Conservation (phyloP, 2,329 filamentous ascomycete genomes). For the Parafenestella ontariensis region DNA sequence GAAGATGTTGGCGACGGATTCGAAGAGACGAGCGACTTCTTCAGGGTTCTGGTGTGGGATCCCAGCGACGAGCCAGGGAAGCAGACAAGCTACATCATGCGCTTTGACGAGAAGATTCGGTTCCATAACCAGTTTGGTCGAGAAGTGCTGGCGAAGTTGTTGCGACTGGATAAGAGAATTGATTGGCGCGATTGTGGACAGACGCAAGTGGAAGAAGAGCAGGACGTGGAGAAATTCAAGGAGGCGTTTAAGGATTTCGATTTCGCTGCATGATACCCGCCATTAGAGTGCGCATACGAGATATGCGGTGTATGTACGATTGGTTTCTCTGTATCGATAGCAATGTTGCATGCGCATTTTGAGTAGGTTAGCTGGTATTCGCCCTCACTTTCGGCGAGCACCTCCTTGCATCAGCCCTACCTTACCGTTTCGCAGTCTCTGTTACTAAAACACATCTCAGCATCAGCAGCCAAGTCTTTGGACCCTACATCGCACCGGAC, state of each 20-base stretch:
- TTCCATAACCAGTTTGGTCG: slow-evolving; percentile 94
- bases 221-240: slow-evolving; percentile 81
- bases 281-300: neutral
- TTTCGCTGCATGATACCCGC: slow-evolving; percentile 63
- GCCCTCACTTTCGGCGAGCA: neutral
- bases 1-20: slow-evolving; percentile 52
- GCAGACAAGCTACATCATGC: slow-evolving; percentile 76
- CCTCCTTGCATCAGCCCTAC: neutral
- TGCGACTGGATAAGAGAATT: slow-evolving; percentile 78
- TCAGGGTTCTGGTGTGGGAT: slow-evolving; percentile 82
- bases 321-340: neutral
- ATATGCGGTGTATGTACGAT: neutral
- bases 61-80: slow-evolving; percentile 60
- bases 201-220: slow-evolving; percentile 76
- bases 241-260: slow-evolving; percentile 85
- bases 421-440: neutral
- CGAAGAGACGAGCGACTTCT: slow-evolving; percentile 66
- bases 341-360: neutral
- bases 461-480: slow-evolving; percentile 17
- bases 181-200: slow-evolving; percentile 88
- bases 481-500: slow-evolving; percentile 15
- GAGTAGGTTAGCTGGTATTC: neutral
- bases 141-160: slow-evolving; percentile 84
- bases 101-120: slow-evolving; percentile 71
- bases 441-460: neutral